Base-by-base conservation (phyloP, 2,329 filamentous ascomycete species). In the Gyromitra esculenta region DNA sequence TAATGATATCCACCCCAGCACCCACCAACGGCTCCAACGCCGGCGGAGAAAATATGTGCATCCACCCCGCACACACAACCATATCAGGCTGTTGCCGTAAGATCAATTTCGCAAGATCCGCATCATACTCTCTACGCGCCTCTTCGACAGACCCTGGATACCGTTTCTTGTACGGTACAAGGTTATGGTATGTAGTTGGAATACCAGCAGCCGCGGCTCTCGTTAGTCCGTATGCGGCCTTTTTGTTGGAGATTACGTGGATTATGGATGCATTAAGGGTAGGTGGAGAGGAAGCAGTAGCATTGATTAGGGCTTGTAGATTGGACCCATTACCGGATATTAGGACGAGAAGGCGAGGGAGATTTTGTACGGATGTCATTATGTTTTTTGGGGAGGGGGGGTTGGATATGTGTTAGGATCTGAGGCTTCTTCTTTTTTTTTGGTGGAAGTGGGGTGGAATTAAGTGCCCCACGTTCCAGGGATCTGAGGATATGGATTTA, bases 21-120 rank as follows among this genome's bases (percentile, higher is more conserved):
- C 83, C 84, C 43, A 88, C 86, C 7, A 96, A 82, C 1, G 92
- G 92, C 7, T 88, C 86, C 64, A 97, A 85, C 82, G 96, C 96
- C 1, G 86, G 85, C 1, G 86, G 85, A 0, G 89, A 90, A 63
- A 96, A 88, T 72, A 96, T 91, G 82, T 96, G 91, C 93, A 96
- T 96, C 87, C 92, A 96, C 1, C 93, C 93, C 2, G 92, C 91
- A 80, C 94, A 91, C 7, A 96, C 90, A 65, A 97, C 89, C 70
- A 96, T 84, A 69, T 94, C 88, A 0, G 93, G 93, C 75, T 84
- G 84, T 78, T 91, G 88, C 11, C 72, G 77, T 25, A 95, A 85
- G 69, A 96, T 87, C 78, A 91, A 86, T 59, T 87, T 83, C 0
- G 92, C 92, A 78, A 97, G 86, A 57, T 92, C 92, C 15, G 89